Base-by-base conservation (phyloP, 495 filamentous ascomycete genomes). In the Xylaria sp. region DNA sequence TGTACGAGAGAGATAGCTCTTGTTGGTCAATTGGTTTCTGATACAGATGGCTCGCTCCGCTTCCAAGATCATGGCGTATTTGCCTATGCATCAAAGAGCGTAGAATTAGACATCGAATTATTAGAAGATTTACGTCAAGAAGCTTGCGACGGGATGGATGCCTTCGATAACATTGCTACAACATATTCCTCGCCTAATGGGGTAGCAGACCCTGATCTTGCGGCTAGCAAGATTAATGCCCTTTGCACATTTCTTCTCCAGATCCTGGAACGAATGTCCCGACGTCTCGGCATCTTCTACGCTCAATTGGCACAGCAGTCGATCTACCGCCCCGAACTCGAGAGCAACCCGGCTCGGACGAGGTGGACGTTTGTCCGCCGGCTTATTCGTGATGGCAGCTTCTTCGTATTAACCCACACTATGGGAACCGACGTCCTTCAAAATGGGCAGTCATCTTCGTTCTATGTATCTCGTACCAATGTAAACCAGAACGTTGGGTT, bases 51-150 rank as follows among this genome's bases (percentile, higher is more conserved):
- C 40, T 80, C 80, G 26, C 72, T 76, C 1, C 81, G 82, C 29
- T 83, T 84, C 65, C 80, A 83, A 31, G 84, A 87, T 64, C 79
- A 80, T 2, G 83, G 85, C 59, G 80, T 86, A 35, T 78, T 86
- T 61, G 72, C 75, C 70, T 86, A 87, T 64, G 84, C 84, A 7
- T 76, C 82, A 41, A 82, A 81, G 61, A 80, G 81, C 53, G 82
- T 84, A 1, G 80, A 85, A 64, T 75, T 85, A 2, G 84, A 87
- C 59, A 81, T 87, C 31, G 78, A 81, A 66, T 78, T 86, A 24
- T 78, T 86, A 1, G 83, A 86, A 68, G 83, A 85, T 59, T 80
- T 87, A 26, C 82, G 83, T 6, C 83, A 85, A 64, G 85, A 87
- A 71, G 80, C 82, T 1, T 85, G 82, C 61, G 77, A 76, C 31